These are phyloP conservation scores for Lactarius hengduanensis DNA, from an alignment of 768 basidiomycete species.

Conservation along the genomic window DNA sequence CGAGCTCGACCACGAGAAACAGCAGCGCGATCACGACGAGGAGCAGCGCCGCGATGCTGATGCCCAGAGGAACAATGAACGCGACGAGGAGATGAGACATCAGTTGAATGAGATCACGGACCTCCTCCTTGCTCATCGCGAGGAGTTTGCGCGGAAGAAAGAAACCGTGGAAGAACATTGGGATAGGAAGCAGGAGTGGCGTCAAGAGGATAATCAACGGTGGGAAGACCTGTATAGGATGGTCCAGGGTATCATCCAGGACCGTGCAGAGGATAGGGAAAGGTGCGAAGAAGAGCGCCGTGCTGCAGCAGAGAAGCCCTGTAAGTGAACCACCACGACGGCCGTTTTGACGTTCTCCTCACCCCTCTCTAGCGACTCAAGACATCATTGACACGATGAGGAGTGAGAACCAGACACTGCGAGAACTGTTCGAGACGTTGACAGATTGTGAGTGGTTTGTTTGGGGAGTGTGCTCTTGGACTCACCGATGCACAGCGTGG, in stretches of 20 bases:
- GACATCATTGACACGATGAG: conserved; percentile 57
- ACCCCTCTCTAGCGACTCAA: conserved; percentile 48
- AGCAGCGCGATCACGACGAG: conserved; percentile 56
- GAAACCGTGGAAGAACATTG: conserved; percentile 59
- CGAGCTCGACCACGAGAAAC: conserved; percentile 64
- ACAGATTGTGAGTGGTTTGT: conserved; percentile 51
- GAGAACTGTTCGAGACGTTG: conserved; percentile 52
- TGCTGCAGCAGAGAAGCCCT: conserved; percentile 54
- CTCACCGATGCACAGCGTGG: conserved; percentile 48
- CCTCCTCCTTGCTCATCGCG: conserved; percentile 64
- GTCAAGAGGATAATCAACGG: conserved; percentile 57
- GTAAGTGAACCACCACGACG: conserved; percentile 38
- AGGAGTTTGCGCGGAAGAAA: conserved; percentile 58
- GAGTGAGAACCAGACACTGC: conserved; percentile 58
- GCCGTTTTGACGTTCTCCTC: conserved; percentile 28
- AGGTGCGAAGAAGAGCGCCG: conserved; percentile 52
- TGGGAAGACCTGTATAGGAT: conserved; percentile 59
- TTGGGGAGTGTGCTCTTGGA: neutral
- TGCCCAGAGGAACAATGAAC: conserved; percentile 53
- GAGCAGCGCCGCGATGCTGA: conserved; percentile 63
- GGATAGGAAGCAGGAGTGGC: conserved; percentile 57
- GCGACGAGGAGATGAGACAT: conserved; percentile 55
- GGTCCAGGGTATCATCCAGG: conserved; percentile 55
- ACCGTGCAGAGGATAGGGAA: conserved; percentile 51
- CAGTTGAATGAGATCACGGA: conserved; percentile 74